Evolutionary conservation across 2,329 filamentous ascomycete genomes (phyloP), one percentile per base, ranked within the genome.

Genomic region (Fusarium ramigenum): DNA sequence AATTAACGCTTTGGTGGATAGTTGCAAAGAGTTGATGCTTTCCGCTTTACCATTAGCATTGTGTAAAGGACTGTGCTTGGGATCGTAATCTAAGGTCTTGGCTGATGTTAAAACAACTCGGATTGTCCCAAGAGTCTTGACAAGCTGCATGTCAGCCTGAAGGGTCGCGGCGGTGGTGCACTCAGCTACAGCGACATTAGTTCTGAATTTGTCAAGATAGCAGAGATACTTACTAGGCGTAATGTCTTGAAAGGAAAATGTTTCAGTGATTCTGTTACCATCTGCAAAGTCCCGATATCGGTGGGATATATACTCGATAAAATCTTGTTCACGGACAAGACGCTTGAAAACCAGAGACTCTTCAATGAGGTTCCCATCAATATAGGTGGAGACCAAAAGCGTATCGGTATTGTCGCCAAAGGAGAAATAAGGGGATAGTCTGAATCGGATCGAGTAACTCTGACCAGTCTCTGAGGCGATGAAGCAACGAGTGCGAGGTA

Each of bases 1-100:
- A 10, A 49, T 18, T 2, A 49, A 15, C 21, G 28, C 19, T 8
- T 49, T 49, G 0, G 8, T 7, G 28, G 21, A 9, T 0, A 21
- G 28, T n/a, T 49, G 12, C 2, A 32, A 30, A 3, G 12, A 10
- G 12, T 32, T 32, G 4, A 21, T n/a, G 19, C 2, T n/a, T 15
- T 11, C 28, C 28, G 30, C 18, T 15, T 9, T 1, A 21, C 4
- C 8, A 49, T 28, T 15, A 32, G 12, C 19, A 28, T 18, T 3
- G 6, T 14, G 12, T 28, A 36, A 36, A 16, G 34, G 34, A 16
- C 34, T 15, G 7, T 9, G 7, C 34, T 36, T 36, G 7, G 15
- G 15, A 16, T 36, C 34, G 15, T 36, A 36, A 36, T 36, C 15
- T 16, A 36, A 16, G 34, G 34, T 36, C 34, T 36, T 16, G 34